phyloP scores from a whole-genome alignment of 2,329 filamentous ascomycete species.

The Aspergillus thermomutatus region DNA sequence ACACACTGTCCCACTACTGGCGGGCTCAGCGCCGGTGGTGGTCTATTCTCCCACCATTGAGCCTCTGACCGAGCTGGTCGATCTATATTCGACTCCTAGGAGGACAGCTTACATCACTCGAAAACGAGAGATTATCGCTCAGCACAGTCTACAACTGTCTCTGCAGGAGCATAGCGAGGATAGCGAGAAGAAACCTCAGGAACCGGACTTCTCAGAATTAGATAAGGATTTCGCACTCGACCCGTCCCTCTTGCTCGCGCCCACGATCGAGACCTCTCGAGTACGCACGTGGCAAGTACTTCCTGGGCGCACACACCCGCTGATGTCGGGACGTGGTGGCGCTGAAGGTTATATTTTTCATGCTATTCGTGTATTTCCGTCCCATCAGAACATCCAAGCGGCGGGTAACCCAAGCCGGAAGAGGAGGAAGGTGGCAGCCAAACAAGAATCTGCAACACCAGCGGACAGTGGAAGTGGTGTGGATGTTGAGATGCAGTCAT shows the following conservation, averaged over 20 bases:
- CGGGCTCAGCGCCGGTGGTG: conserved; percentile 78
- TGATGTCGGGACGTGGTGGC: conserved; percentile 87
- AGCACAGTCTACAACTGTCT: neutral
- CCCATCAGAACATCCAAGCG: conserved; percentile 75
- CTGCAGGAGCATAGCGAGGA: conserved; percentile 15
- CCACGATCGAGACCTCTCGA: conserved; percentile 75
- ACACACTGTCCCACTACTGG: conserved; percentile 72
- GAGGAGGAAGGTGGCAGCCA: conserved; percentile 59
- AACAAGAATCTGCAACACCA: conserved; percentile 19
- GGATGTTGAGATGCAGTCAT: conserved; percentile 32
- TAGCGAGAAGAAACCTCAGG: conserved; percentile 27
- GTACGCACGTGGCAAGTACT: conserved; percentile 85
- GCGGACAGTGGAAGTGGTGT: conserved; percentile 16
- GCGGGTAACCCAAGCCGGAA: conserved; percentile 68
- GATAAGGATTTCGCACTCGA: conserved; percentile 80
- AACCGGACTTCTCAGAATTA: conserved; percentile 21
- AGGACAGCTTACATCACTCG: conserved; percentile 65
- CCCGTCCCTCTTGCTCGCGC: conserved; percentile 75
- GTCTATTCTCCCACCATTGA: conserved; percentile 82
- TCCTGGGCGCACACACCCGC: conserved; percentile 84
- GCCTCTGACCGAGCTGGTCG: conserved; percentile 70
- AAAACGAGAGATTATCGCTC: conserved; percentile 22
- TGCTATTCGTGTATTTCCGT: conserved; percentile 74
- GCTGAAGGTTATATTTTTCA: conserved; percentile 90
- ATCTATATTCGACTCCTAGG: conserved; percentile 78